A percentile compares a stretch with the other conserved stretches of the same genome.
These are phyloP conservation scores for Neurospora sp. DNA, from an alignment of 495 filamentous ascomycete genomes.

Conservation along the genomic window DNA sequence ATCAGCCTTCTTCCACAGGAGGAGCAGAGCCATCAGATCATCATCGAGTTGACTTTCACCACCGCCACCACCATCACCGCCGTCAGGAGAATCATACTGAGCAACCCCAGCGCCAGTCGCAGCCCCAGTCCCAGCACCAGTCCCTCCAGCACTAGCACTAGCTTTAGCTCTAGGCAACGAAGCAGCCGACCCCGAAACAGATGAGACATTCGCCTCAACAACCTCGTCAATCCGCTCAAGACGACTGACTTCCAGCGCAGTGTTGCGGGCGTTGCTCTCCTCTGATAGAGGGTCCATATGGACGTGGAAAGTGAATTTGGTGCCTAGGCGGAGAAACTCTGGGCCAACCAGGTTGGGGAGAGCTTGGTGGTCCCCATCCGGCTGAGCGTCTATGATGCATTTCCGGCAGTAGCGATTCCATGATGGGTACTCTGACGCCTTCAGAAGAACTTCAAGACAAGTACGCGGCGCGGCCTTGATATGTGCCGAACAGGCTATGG, in stretches of 20 bases:
- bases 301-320: constrained; percentile 23
- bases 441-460: constrained; percentile 18
- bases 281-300: constrained; percentile 12
- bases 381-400: constrained; percentile 15
- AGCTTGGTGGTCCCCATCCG: not conserved
- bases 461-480: constrained; percentile 19
- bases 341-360: not conserved
- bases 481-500: constrained; percentile 17
- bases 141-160: not conserved
- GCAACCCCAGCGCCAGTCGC: not conserved
- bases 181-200: not conserved
- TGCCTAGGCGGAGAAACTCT: constrained; percentile 15
- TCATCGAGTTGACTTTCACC: not conserved
- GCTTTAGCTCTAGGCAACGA: not conserved
- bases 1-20: not conserved
- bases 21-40: not conserved
- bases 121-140: not conserved
- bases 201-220: not conserved
- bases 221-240: constrained; percentile 20
- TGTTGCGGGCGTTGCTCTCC: not conserved
- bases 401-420: constrained; percentile 29
- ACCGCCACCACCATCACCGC: not conserved
- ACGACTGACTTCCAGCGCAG: constrained; percentile 16
- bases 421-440: constrained; percentile 16
- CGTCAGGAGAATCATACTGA: not conserved